Evolutionary conservation across 2,329 filamentous ascomycete genomes (phyloP).

Genomic region (Microcyclospora pomicola): DNA sequence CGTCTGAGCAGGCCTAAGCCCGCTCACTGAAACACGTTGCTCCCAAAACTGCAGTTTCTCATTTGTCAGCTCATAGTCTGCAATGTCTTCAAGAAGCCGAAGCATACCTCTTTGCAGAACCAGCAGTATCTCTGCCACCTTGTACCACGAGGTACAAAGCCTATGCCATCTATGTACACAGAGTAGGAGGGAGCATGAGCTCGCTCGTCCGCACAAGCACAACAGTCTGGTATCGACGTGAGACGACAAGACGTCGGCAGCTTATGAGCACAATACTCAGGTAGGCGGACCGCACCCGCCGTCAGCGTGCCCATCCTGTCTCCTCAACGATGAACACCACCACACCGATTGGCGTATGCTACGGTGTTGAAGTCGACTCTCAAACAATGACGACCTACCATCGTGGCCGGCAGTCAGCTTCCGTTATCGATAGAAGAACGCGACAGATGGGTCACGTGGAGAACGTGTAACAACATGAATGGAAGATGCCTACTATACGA

Average conservation of each 20-base stretch:
- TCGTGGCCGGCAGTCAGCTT: no score
- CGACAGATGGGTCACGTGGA: no score
- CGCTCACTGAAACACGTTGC: constrained; percentile 29
- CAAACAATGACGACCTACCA: no score
- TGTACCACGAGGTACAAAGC: constrained; percentile 34
- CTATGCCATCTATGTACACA: constrained; percentile 38
- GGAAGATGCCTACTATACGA: no score
- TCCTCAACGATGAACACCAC: no score
- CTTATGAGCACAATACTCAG: constrained; percentile 18
- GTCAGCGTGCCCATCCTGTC: constrained; percentile 17
- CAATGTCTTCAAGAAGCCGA: no score
- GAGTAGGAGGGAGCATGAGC: constrained; percentile 30
- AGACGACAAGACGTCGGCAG: constrained; percentile 19
- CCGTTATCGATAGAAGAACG: no score
- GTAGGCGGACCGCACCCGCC: constrained; percentile 11
- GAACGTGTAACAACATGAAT: no score
- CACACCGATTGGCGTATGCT: no score
- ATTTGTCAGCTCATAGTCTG: no score
- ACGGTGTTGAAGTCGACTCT: no score
- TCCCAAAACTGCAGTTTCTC: constrained; percentile 27
- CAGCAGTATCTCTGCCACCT: constrained; percentile 39
- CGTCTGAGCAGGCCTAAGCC: constrained; percentile 30
- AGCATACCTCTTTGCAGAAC: constrained; percentile 31
- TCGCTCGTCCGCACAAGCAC: constrained; percentile 20
- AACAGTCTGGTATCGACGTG: constrained; percentile 18